Base-by-base conservation (phyloP, 2,329 filamentous ascomycete genomes). In the Claviceps humidiphila region DNA sequence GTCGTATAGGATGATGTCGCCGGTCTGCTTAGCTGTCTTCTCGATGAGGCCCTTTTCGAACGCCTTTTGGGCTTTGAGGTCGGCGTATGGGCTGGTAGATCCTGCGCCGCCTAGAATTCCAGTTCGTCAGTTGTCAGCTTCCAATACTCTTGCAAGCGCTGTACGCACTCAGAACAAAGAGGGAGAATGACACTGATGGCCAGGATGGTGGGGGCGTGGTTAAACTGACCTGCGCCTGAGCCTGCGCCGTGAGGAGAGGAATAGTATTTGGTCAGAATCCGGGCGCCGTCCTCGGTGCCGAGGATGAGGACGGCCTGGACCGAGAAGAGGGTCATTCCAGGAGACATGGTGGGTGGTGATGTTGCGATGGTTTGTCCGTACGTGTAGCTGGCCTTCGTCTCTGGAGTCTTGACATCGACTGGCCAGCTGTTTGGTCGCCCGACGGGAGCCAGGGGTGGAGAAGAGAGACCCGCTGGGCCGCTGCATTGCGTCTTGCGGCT, bases 1-100 rank as follows among this genome's bases (percentile, higher is more conserved):
- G 72, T 98, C 93, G 72, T 96, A 97, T 52, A 98, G 81, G 61
- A 98, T 94, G 62, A 98, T 93, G 72, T 97, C 93, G 61, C 86
- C 89, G 14, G 82, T 90, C 73, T 94, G 89, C 76, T 97, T 98
- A 59, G 87, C 85, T 16, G 93, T 97, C 78, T 98, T 97, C 64
- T 95, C 85, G 55, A 96, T 74, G 41, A 98, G 79, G 5, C 90
- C 93, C 74, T 96, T 96, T 71, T 98, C 93, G 64, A 98, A 98
- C 2, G 87, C 80, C 70, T 94, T 95, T 72, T 98, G 93, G 61
- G 94, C 83, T 74, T 96, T 96, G 52, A 93, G 71, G 54, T 88
- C 89, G 54, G 87, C 76, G 70, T 96, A 97, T 22, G 90, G 88
- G 66, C 86, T 88, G 59, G 71, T 72, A 50, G 78, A 73, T 60